These are phyloP conservation scores for Chenopodium formosanum DNA, from an alignment of 148 eudicot species.

Conservation along the genomic window DNA sequence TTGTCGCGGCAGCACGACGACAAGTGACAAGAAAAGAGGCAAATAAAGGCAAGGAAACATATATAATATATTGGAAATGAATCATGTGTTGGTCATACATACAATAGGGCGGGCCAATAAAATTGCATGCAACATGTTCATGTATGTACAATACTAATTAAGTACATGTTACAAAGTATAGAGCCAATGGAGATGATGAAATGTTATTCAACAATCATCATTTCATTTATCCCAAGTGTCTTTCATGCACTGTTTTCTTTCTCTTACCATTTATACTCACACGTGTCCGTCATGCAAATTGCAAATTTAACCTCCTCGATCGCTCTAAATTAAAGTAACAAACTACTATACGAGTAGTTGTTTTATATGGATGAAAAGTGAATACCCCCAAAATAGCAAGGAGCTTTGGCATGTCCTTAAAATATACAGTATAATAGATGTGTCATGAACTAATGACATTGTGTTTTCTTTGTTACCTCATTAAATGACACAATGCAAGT, in stretches of 20 bases:
- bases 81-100: neutral
- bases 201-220: neutral
- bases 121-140: conserved; percentile 16
- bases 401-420: too few species aligned
- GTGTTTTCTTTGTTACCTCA: too few species aligned
- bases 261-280: neutral
- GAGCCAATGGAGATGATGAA: conserved; percentile 8
- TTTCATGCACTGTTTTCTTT: conserved; percentile 38
- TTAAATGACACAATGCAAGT: too few species aligned
- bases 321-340: neutral
- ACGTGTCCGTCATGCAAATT: conserved; percentile 26
- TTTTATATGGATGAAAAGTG: too few species aligned
- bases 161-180: neutral
- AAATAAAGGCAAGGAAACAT: too few species aligned
- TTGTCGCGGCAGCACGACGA: too few species aligned
- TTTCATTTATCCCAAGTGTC: conserved; percentile 39
- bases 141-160: neutral
- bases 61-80: neutral
- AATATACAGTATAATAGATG: too few species aligned
- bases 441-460: too few species aligned
- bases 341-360: too few species aligned
- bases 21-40: too few species aligned
- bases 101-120: neutral
- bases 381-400: too few species aligned
- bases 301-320: neutral